These are phyloP conservation scores for Ilex asprella DNA, from an alignment of 257 asterid genomes.

Conservation along the genomic window DNA sequence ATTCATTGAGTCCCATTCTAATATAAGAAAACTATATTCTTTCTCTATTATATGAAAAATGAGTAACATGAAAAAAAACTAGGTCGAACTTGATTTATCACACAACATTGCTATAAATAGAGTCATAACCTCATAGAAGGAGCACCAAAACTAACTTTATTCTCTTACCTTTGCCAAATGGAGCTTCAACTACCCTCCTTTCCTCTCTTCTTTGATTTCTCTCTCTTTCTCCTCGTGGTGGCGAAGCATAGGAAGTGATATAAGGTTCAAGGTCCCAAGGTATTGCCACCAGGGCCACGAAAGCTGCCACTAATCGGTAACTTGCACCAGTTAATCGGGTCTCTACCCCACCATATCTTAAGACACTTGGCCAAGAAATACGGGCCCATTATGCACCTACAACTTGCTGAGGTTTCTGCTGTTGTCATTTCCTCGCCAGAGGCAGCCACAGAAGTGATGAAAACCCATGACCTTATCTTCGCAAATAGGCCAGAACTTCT, in stretches of 20 bases:
- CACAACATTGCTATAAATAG: too few relatives aligned
- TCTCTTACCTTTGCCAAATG: too few relatives aligned
- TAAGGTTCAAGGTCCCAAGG: neutral
- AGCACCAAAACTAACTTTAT: too few relatives aligned
- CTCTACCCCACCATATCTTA: neutral
- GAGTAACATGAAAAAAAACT: too few relatives aligned
- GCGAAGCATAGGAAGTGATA: neutral
- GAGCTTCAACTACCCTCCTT: too few relatives aligned
- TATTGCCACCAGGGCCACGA: neutral
- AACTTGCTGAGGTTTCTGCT: neutral
- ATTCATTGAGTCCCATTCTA: too few relatives aligned
- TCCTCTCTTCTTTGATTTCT: too few relatives aligned
- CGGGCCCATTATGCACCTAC: neutral
- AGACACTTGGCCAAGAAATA: neutral
- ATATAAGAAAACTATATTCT: too few relatives aligned
- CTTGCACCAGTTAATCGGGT: neutral
- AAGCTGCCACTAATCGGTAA: neutral
- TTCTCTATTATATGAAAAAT: too few relatives aligned
- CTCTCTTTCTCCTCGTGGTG: neutral
- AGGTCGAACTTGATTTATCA: too few relatives aligned
- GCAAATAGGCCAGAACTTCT: neutral
- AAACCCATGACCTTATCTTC: neutral
- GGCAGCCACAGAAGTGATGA: neutral
- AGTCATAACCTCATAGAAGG: too few relatives aligned
- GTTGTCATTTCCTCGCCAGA: neutral